Evolutionary conservation across 768 basidiomycete genomes (phyloP).

Genomic region (Chalciporus sphaerocephalus): DNA sequence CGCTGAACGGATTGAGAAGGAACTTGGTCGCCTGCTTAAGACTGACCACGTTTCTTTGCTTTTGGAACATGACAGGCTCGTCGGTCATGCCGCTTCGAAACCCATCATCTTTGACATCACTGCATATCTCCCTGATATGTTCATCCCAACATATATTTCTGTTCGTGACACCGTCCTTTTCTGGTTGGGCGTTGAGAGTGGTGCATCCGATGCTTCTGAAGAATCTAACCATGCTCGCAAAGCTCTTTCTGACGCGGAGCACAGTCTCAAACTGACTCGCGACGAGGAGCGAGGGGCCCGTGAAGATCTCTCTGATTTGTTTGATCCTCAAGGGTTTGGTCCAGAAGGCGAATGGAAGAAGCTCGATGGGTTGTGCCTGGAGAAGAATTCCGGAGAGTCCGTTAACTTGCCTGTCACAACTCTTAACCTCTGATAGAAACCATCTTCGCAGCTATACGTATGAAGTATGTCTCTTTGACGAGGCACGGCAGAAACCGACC

Average conservation of each 20-base stretch:
- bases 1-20: slow-evolving; percentile 50
- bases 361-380: slow-evolving; percentile 75
- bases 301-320: slow-evolving; percentile 61
- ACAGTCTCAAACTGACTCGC: slow-evolving; percentile 47
- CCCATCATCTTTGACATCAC: slow-evolving; percentile 71
- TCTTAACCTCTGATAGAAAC: slow-evolving; percentile 6
- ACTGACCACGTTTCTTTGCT: slow-evolving; percentile 73
- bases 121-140: slow-evolving; percentile 80
- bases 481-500: slow-evolving; percentile 84
- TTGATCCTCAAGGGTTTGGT: slow-evolving; percentile 64
- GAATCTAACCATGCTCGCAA: slow-evolving; percentile 63
- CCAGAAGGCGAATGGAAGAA: slow-evolving; percentile 93
- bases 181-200: slow-evolving; percentile 61
- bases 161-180: slow-evolving; percentile 57
- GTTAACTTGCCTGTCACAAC: slow-evolving; percentile 33
- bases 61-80: slow-evolving; percentile 70
- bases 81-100: slow-evolving; percentile 44
- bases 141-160: slow-evolving; percentile 69
- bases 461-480: slow-evolving; percentile 86
- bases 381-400: slow-evolving; percentile 85
- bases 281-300: slow-evolving; percentile 52
- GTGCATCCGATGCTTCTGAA: slow-evolving; percentile 35
- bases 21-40: slow-evolving; percentile 53
- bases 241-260: slow-evolving; percentile 59
- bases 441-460: slow-evolving; percentile 72